These are phyloP conservation scores for Penicillium paneum DNA, from an alignment of 2,329 filamentous ascomycete species.

Conservation along the genomic window DNA sequence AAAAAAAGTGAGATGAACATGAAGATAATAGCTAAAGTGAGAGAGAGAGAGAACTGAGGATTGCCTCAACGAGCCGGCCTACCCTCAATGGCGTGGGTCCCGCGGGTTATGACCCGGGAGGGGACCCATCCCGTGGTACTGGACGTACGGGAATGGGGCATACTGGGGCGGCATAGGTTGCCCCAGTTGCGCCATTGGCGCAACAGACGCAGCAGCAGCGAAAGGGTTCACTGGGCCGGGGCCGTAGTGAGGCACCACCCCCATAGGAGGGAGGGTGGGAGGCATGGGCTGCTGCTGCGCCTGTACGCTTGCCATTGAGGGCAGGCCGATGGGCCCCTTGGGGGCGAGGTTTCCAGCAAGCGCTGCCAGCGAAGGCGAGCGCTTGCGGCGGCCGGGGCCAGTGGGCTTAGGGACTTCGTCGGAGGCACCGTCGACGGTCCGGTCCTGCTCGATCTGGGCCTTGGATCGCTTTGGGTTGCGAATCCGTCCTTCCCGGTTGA, in stretches of 20 bases:
- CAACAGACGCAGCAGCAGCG: conserved; percentile 11
- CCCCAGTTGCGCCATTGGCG: conserved; percentile 12
- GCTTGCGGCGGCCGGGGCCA: conserved; percentile 24
- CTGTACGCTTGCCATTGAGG: conserved; percentile 17
- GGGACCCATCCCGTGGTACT: conserved; percentile 21
- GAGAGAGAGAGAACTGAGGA: conserved; percentile 6
- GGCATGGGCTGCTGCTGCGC: conserved; percentile 16
- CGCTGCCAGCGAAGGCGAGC: conserved; percentile 22
- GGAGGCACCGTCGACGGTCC: conserved; percentile 27
- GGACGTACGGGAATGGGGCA: conserved; percentile 28
- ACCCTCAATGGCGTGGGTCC: conserved; percentile 8
- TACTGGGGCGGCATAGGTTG: conserved; percentile 24
- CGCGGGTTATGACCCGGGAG: conserved; percentile 7
- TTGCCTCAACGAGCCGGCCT: conserved; percentile 9
- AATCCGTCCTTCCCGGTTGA: conserved; percentile 43
- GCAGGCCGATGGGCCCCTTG: conserved; percentile 17
- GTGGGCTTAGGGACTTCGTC: conserved; percentile 25
- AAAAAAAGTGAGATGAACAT: neutral
- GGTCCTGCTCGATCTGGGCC: conserved; percentile 44
- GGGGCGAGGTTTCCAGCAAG: conserved; percentile 22
- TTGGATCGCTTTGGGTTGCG: conserved; percentile 46
- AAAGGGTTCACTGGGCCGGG: conserved; percentile 14
- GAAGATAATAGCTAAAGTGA: conserved; percentile 6
- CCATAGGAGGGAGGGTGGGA: conserved; percentile 18
- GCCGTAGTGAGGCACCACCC: conserved; percentile 16